Evolutionary conservation across 1,284 basidiomycete genomes (phyloP).

Genomic region (Quambalaria eucalypti): DNA sequence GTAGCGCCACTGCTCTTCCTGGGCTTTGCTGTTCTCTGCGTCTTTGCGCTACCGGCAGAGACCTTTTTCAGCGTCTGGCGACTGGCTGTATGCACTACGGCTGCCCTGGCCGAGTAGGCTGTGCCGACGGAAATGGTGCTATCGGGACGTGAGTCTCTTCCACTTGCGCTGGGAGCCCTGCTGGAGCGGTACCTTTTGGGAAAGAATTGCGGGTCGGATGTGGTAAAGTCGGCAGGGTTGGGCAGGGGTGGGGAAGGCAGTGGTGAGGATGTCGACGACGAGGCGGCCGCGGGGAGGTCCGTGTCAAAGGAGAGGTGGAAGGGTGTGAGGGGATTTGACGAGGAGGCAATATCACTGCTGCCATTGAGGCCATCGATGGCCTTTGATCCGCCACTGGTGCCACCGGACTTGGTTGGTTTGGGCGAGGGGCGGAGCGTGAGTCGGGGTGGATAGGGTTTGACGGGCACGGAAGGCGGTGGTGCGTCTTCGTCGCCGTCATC

Average conservation of each 20-base stretch:
- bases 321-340: neutral
- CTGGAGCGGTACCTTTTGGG: neutral
- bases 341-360: too few relatives aligned
- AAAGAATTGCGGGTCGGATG: neutral
- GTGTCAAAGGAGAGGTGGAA: neutral
- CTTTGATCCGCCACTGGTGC: too few relatives aligned
- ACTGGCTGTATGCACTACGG: neutral
- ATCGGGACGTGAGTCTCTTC: neutral
- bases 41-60: neutral
- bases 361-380: too few relatives aligned
- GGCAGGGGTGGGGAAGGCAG: neutral
- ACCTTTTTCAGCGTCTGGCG: neutral
- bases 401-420: too few relatives aligned
- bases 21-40: neutral
- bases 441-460: neutral
- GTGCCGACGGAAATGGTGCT: neutral
- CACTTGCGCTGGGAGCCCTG: neutral
- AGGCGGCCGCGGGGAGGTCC: neutral
- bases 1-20: neutral
- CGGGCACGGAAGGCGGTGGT: neutral
- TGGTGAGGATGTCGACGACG: neutral
- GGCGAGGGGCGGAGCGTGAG: neutral
- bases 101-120: neutral
- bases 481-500: neutral
- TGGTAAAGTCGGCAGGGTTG: neutral